Percentiles rank a stretch among this genome's conserved stretches.
phyloP scores from a whole-genome alignment of 371 early-diverging fungal genomes.

The Funneliformis caledonium region DNA sequence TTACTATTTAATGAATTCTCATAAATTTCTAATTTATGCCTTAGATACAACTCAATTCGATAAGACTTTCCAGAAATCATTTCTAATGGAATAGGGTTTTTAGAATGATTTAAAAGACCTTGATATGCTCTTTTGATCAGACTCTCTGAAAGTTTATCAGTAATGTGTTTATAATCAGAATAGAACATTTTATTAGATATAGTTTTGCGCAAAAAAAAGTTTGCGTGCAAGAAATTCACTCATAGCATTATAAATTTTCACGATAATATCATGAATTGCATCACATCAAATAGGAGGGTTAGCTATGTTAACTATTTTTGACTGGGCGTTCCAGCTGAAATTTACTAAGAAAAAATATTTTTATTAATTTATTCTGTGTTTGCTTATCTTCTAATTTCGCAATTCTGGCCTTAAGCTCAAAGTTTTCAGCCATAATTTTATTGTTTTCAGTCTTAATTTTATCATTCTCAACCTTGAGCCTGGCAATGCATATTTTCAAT shows the following conservation, averaged over 20 bases:
- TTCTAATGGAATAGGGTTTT: neutral
- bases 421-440: neutral
- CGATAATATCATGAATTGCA: too few species aligned
- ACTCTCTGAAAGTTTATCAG: too few species aligned
- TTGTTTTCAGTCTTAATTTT: slow-evolving; percentile 1
- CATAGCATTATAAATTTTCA: too few species aligned
- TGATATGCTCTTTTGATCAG: slow-evolving; percentile 31
- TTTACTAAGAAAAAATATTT: too few species aligned
- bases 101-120: slow-evolving; percentile 27
- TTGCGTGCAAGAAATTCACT: too few species aligned
- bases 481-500: slow-evolving; percentile 13
- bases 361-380: neutral
- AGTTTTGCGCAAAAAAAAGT: too few species aligned
- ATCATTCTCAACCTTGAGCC: slow-evolving; percentile 5
- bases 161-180: slow-evolving; percentile 29
- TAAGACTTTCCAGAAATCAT: too few species aligned
- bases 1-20: neutral
- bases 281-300: neutral
- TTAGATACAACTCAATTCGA: too few species aligned
- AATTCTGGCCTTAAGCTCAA: neutral
- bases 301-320: too few species aligned
- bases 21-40: too few species aligned
- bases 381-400: neutral
- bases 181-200: too few species aligned
- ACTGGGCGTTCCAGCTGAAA: too few species aligned